phyloP scores from a whole-genome alignment of 768 basidiomycete species.

The Xerocomellus amylosporus region DNA sequence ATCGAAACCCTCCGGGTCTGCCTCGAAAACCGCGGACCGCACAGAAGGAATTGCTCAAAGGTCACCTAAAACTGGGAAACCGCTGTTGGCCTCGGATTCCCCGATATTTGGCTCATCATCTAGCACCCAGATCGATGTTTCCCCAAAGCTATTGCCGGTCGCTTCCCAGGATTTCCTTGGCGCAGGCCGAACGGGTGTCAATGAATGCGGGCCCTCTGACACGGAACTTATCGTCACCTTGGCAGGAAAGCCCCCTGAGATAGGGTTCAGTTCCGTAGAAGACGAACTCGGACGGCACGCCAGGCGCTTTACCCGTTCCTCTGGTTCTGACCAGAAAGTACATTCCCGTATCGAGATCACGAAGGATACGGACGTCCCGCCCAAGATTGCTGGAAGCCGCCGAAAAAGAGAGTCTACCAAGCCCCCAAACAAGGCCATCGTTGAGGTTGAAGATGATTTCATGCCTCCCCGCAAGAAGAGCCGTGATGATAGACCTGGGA shows the following conservation, averaged over 20 bases:
- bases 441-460: slow-evolving; percentile 16
- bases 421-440: background rate
- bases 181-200: background rate
- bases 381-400: slow-evolving; percentile 24
- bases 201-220: background rate
- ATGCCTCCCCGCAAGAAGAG: slow-evolving; percentile 21
- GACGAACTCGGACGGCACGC: background rate
- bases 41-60: background rate
- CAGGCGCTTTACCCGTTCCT: background rate
- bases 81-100: background rate
- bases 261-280: background rate
- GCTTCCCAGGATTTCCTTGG: background rate
- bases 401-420: slow-evolving; percentile 25
- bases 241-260: background rate
- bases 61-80: background rate
- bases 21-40: background rate
- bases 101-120: slow-evolving; percentile 14
- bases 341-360: background rate
- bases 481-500: slow-evolving; percentile 6
- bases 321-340: background rate
- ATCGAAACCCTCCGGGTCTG: background rate
- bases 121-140: slow-evolving; percentile 14
- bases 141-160: background rate
- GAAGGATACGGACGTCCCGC: background rate
- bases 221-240: background rate